phyloP scores from a whole-genome alignment of 192 early-diverging fungal genomes.

The Coemansia sp. region DNA sequence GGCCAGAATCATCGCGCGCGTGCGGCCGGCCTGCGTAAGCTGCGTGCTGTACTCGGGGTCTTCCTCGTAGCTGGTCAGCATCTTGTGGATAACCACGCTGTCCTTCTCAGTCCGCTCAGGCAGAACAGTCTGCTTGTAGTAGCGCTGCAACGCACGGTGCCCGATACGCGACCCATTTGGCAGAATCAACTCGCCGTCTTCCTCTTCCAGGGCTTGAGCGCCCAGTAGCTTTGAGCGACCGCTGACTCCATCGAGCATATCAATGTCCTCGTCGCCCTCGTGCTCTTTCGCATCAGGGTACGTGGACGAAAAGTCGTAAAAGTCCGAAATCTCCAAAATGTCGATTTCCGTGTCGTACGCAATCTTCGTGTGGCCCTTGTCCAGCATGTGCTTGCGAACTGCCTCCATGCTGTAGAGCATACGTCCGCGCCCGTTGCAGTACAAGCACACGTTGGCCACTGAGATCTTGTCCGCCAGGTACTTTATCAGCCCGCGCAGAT shows the following conservation, averaged over 20 bases:
- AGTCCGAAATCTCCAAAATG: slow-evolving; percentile 87
- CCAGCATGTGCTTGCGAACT: slow-evolving; percentile 91
- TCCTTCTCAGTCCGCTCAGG: slow-evolving; percentile 63
- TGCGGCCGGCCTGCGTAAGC: slow-evolving; percentile 31
- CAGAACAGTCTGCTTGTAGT: slow-evolving; percentile 80
- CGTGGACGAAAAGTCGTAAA: slow-evolving; percentile 91
- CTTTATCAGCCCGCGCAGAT: slow-evolving; percentile 82
- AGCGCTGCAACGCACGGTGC: slow-evolving; percentile 74
- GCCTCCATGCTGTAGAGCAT: slow-evolving; percentile 83
- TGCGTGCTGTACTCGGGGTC: slow-evolving; percentile 38
- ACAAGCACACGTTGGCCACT: slow-evolving; percentile 93
- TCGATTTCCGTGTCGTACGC: slow-evolving; percentile 93
- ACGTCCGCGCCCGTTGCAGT: slow-evolving; percentile 90
- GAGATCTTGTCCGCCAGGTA: slow-evolving; percentile 95
- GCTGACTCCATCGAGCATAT: slow-evolving; percentile 26
- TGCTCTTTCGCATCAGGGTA: slow-evolving; percentile 66
- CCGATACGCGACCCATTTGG: slow-evolving; percentile 82
- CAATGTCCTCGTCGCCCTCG: slow-evolving; percentile 41
- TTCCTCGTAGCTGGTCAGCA: slow-evolving; percentile 69
- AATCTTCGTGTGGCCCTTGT: slow-evolving; percentile 96
- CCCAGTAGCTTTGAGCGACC: slow-evolving; percentile 18
- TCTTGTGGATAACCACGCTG: slow-evolving; percentile 74
- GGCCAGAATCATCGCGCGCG: slow-evolving; percentile 40
- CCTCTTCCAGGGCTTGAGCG: slow-evolving; percentile 58
- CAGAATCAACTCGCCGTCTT: slow-evolving; percentile 84